Conservation (phyloP, 1,284 basidiomycete species). For the Anthracocystis panici-leucophaei region DNA sequence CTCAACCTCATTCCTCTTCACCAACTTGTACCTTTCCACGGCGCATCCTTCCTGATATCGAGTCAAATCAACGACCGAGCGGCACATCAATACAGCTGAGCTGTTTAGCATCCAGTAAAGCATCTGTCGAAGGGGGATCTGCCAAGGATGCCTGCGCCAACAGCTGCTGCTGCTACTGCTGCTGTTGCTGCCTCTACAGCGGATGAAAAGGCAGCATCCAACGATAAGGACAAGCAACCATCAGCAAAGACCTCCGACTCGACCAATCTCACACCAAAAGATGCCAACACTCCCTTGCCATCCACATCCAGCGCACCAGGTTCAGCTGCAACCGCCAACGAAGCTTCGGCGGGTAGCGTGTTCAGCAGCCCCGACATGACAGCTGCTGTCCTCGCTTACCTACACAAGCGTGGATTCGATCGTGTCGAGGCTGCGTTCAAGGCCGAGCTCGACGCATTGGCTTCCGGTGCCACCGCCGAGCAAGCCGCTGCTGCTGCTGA, state of each 20-base stretch:
- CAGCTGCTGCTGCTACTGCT: conserved; percentile 16
- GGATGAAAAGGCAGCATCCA: conserved; percentile 29
- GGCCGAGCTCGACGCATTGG: conserved; percentile 75
- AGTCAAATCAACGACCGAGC: no score
- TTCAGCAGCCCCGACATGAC: conserved; percentile 52
- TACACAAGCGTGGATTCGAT: conserved; percentile 83
- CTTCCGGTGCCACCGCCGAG: conserved; percentile 42
- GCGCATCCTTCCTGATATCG: neutral
- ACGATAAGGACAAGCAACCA: conserved; percentile 17
- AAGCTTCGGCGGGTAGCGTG: conserved; percentile 29
- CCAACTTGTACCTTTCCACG: neutral
- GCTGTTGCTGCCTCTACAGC: conserved; percentile 19
- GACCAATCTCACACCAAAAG: conserved; percentile 32
- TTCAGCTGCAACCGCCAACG: conserved; percentile 22
- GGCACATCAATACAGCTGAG: no score
- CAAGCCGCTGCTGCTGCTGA: conserved; percentile 52
- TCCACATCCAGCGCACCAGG: conserved; percentile 14
- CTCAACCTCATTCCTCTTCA: neutral
- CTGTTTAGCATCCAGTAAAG: no score
- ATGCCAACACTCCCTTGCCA: conserved; percentile 23
- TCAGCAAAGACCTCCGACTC: conserved; percentile 19
- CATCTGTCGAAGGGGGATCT: neutral
- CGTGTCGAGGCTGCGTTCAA: conserved; percentile 81
- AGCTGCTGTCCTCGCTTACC: conserved; percentile 72
- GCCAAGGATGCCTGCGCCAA: conserved; percentile 24